phyloP scores from a whole-genome alignment of 805 yeast genomes.

The Monosporozyma yasuniensis region DNA sequence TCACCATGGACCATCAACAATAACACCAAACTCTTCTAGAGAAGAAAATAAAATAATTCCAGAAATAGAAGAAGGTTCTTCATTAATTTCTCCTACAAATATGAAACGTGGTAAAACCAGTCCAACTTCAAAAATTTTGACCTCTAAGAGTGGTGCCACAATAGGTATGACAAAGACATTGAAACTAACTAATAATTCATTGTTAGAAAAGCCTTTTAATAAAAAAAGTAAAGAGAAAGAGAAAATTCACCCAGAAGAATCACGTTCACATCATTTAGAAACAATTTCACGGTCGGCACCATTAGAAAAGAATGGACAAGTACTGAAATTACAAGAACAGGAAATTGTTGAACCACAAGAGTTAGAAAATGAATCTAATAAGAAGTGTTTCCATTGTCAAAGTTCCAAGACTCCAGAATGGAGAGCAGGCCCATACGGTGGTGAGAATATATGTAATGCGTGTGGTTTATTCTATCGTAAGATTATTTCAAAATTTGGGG shows the following conservation, averaged over 20 bases:
- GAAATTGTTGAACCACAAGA: background rate
- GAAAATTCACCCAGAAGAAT: background rate
- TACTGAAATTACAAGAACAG: background rate
- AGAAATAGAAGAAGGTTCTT: background rate
- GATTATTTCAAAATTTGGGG: constrained; percentile 34
- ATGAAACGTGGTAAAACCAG: background rate
- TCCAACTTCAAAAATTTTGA: background rate
- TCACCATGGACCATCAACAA: background rate
- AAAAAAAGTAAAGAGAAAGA: background rate
- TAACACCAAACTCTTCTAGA: constrained; percentile 1
- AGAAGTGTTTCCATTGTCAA: constrained; percentile 5
- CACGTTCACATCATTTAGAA: background rate
- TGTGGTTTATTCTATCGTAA: constrained; percentile 77
- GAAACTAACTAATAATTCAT: background rate
- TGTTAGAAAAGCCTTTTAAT: background rate
- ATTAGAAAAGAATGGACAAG: background rate
- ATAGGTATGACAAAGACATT: constrained; percentile 1
- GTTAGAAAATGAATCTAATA: background rate
- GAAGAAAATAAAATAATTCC: background rate
- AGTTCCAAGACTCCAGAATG: constrained; percentile 68
- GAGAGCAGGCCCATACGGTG: constrained; percentile 84
- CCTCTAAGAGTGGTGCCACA: background rate
- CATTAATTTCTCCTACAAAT: background rate
- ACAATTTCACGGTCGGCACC: background rate
- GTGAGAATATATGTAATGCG: constrained; percentile 79